Percentiles rank a stretch among this genome's conserved stretches.
phyloP scores from a whole-genome alignment of 768 basidiomycete species.

The Flagelloscypha sp. region DNA sequence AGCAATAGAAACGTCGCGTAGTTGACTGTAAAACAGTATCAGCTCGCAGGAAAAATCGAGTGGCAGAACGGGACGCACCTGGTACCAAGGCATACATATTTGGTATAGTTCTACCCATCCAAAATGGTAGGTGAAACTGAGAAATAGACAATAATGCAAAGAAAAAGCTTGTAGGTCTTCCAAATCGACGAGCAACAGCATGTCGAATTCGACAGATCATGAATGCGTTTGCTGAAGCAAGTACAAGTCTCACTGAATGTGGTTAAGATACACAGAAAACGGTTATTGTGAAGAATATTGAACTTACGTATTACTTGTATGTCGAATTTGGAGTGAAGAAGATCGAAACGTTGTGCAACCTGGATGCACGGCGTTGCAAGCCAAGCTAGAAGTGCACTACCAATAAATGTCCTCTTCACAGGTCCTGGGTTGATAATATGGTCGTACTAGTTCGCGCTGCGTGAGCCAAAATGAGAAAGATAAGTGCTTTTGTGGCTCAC shows the following conservation, averaged over 20 bases:
- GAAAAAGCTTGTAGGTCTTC: constrained; percentile 42
- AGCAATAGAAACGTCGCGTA: constrained; percentile 44
- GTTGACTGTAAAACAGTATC: constrained; percentile 38
- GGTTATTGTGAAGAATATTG: not conserved
- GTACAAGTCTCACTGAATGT: constrained; percentile 58
- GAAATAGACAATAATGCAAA: constrained; percentile 66
- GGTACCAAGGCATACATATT: constrained; percentile 87
- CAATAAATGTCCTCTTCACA: constrained; percentile 82
- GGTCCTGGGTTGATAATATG: constrained; percentile 84
- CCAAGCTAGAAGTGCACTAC: constrained; percentile 62
- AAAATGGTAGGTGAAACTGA: constrained; percentile 90
- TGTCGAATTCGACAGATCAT: constrained; percentile 57
- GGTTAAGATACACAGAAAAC: constrained; percentile 1
- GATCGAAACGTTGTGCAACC: constrained; percentile 31
- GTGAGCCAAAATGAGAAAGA: constrained; percentile 6
- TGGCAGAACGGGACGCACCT: constrained; percentile 38
- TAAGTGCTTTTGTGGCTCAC: constrained; percentile 43
- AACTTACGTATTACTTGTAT: constrained; percentile 63
- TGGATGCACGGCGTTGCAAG: constrained; percentile 40
- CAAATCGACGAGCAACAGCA: constrained; percentile 58
- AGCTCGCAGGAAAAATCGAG: constrained; percentile 2
- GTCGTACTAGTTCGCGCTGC: constrained; percentile 58
- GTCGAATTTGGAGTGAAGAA: constrained; percentile 49
- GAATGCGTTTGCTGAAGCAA: constrained; percentile 58
- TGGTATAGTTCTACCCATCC: constrained; percentile 88